Percentiles rank a stretch among this genome's conserved stretches.
These are phyloP conservation scores for Pleurotus platypus DNA, from an alignment of 768 basidiomycete species.

Conservation along the genomic window DNA sequence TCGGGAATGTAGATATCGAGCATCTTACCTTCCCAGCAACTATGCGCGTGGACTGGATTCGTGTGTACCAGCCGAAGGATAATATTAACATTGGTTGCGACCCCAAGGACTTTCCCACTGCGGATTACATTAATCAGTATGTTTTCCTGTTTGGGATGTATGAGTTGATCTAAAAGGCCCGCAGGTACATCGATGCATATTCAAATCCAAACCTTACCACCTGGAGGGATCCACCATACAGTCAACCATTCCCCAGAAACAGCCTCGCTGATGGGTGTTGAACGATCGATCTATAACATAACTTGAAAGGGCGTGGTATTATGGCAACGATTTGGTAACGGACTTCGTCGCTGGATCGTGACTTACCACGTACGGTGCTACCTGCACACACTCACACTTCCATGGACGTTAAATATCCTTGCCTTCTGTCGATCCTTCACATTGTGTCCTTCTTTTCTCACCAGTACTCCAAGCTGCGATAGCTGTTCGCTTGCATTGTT, in stretches of 20 bases:
- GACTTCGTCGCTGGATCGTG: too few relatives aligned
- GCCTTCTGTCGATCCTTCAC: too few relatives aligned
- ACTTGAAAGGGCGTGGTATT: too few relatives aligned
- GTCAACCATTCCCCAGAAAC: slow-evolving; percentile 70
- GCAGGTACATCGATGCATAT: slow-evolving; percentile 68
- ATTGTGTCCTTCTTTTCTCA: too few relatives aligned
- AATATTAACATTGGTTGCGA: slow-evolving; percentile 81
- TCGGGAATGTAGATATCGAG: slow-evolving; percentile 64
- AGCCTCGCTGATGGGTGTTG: slow-evolving; percentile 57
- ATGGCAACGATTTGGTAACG: too few relatives aligned
- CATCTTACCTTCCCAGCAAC: slow-evolving; percentile 68
- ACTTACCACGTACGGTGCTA: too few relatives aligned
- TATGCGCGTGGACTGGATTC: slow-evolving; percentile 84
- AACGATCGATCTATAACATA: too few relatives aligned
- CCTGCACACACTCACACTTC: too few relatives aligned
- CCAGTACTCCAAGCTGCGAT: too few relatives aligned
- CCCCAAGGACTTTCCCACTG: slow-evolving; percentile 75
- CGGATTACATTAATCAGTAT: slow-evolving; percentile 73
- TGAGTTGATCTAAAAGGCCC: not conserved
- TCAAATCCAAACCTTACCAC: slow-evolving; percentile 78
- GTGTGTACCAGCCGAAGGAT: slow-evolving; percentile 81
- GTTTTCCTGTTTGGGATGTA: slow-evolving; percentile 15
- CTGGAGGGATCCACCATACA: slow-evolving; percentile 55
- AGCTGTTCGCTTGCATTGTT: too few relatives aligned
- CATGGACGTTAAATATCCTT: too few relatives aligned